phyloP scores from a whole-genome alignment of 768 basidiomycete genomes.

The Suillus brevipes region DNA sequence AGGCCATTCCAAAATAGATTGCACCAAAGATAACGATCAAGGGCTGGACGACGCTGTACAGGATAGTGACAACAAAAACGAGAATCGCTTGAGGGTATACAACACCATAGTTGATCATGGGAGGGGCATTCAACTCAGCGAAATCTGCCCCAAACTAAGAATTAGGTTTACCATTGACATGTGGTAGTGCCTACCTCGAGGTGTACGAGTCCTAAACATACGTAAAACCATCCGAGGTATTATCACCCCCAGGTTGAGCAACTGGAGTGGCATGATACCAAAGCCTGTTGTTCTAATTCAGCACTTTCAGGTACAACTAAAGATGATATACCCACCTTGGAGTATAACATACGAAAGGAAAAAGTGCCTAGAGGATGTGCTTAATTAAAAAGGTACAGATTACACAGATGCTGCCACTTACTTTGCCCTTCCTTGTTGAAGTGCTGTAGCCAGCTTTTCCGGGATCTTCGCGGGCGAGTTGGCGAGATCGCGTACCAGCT shows the following conservation, averaged over 20 bases:
- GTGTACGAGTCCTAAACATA: slow-evolving; percentile 82
- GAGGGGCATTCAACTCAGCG: slow-evolving; percentile 95
- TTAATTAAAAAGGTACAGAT: slow-evolving; percentile 14
- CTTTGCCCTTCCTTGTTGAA: slow-evolving; percentile 78
- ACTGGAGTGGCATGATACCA: slow-evolving; percentile 93
- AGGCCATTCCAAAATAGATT: slow-evolving; percentile 93
- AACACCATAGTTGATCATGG: slow-evolving; percentile 96
- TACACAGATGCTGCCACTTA: slow-evolving; percentile 24
- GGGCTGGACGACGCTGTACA: slow-evolving; percentile 96
- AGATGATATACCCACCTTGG: slow-evolving; percentile 52
- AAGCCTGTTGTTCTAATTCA: slow-evolving; percentile 50
- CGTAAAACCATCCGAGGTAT: slow-evolving; percentile 76
- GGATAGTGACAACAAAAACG: slow-evolving; percentile 91
- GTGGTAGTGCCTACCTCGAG: slow-evolving; percentile 61
- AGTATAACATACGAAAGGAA: slow-evolving; percentile 84
- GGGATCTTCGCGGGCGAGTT: slow-evolving; percentile 94
- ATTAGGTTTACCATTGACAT: not conserved
- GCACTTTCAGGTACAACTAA: not conserved
- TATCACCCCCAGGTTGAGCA: slow-evolving; percentile 88
- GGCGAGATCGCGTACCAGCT: slow-evolving; percentile 87
- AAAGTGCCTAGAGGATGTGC: slow-evolving; percentile 56
- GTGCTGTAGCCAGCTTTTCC: slow-evolving; percentile 83
- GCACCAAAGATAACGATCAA: slow-evolving; percentile 94
- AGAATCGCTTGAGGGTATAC: slow-evolving; percentile 97
- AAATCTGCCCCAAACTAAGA: slow-evolving; percentile 59